Evolutionary conservation across 2,329 filamentous ascomycete genomes (phyloP), one percentile per base, ranked within the genome.

Genomic region (Fusarium sp.): DNA sequence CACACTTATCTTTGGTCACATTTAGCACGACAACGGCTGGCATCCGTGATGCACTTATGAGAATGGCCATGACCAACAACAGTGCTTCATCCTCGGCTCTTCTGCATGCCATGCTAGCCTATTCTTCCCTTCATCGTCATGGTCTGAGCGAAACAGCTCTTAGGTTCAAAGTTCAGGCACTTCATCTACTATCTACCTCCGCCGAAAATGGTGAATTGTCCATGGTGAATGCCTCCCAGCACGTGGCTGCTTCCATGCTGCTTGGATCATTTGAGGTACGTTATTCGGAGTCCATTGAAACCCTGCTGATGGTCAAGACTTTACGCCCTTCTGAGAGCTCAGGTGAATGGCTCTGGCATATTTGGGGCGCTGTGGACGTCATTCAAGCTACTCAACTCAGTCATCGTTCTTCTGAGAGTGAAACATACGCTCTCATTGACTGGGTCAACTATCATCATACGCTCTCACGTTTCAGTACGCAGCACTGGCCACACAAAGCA

Each of bases 361-460:
- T 65, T 6, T 57, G 39, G 28, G 75, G 74, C 35, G 74, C 75
- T n/a, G 68, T 69, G 49, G 72, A 76, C 22, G 62, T 70, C 4
- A 55, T 75, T 15, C 58, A 74, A 31, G 58, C 44, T 3, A 60
- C 68, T 44, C 52, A 61, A 10, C 65, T 76, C 26, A 22, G 38
- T 5, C 10, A 51, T 5, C 47, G 56, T 14, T 45, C 57, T 3
- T 7, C 31, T 14, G 17, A 42, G 36, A 44, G 18, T 36, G 63
- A 69, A 15, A 58, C 42, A 12, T 62, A 51, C 12, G 15, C 58
- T 26, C 41, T 77, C 5, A 51, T 77, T 20, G 73, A 71, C 20
- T 77, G 75, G 75, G 74, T 73, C 22, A 67, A 71, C 44, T 77
- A 77, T 28, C 74, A 75, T 28, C 55, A 72, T 18, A 54, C 64